These are phyloP conservation scores for Globisporangium megalacanthum DNA, from an alignment of 352 stramenopile species.

Conservation along the genomic window DNA sequence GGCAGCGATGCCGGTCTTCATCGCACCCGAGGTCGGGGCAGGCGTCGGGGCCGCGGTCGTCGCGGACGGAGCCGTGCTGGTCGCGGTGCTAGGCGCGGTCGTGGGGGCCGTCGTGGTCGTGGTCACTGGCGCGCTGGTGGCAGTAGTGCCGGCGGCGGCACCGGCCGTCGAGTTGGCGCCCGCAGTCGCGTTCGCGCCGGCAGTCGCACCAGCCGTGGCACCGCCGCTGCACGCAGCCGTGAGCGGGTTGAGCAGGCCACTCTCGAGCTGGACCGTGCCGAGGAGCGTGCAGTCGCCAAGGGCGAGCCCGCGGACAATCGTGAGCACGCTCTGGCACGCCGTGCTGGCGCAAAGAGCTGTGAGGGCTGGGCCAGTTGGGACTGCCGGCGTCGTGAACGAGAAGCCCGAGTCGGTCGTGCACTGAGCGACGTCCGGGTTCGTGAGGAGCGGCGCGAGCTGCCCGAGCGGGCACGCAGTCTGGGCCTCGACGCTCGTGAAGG, in stretches of 20 bases:
- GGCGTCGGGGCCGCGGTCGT: neutral
- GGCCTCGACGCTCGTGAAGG: neutral
- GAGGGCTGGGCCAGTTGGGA: constrained; percentile 6
- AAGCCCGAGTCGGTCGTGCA: constrained; percentile 21
- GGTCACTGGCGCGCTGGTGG: too few species aligned
- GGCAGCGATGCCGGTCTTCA: too few species aligned
- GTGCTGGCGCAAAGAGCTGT: constrained; percentile 19
- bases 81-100: neutral
- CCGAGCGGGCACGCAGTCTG: constrained; percentile 4
- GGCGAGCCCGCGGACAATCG: constrained; percentile 12
- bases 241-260: constrained; percentile 18
- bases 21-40: too few species aligned
- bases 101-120: neutral
- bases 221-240: constrained; percentile 2
- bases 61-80: too few species aligned
- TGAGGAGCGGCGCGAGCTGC: constrained; percentile 8
- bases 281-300: constrained; percentile 27
- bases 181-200: neutral
- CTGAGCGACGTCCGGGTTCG: neutral
- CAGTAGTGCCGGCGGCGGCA: neutral
- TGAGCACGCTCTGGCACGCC: constrained; percentile 18
- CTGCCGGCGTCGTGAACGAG: constrained; percentile 6
- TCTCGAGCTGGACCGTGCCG: constrained; percentile 13
- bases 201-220: neutral
- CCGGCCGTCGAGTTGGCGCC: neutral